Evolutionary conservation across 164 flowering plant genomes (phyloP), one percentile per base, ranked within the genome.

Genomic region (Stephania yunnanensis): DNA sequence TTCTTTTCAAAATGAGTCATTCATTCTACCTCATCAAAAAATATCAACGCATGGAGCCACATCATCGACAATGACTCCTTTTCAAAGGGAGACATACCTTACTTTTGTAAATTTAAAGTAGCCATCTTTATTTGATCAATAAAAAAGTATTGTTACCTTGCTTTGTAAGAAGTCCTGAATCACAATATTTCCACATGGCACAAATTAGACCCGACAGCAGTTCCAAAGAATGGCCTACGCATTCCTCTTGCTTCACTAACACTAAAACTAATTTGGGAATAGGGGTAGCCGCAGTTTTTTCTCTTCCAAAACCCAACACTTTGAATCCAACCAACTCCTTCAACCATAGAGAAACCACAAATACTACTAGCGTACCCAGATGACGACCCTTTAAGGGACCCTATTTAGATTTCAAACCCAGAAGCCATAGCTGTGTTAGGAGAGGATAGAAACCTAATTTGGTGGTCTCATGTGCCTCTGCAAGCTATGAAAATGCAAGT

Each of bases 381-480:
- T 86, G 87, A 68, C 75, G 84, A 44, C 74, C 82, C 25, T 78
- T 85, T 71, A 87, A 86, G 82, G 82, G 84, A 55, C 68, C 80
- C 15, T 82, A 78, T 71, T 75, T 83, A 52, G 82, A 82, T 20
- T 36, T 75, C 66, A 82, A 80, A 78, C 79, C 85, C 78, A 80
- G 71, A 61, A 83, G 70, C 77, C 79, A 66, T 58, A 6, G 65
- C 22, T 12, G 61, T 4, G 19, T 53, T 53, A 58, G 53, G 74
- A 83, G 74, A 68, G 82, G 80, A 80, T 77, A 81, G 71, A 46
- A 36, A 70, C 22, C 72, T 46, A 83, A 66, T 69, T 84, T 83
- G 78, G 91, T 87, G 69, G 89, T 87, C 42, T 36, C 42, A 36
- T 36, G 42, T 77, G 89, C 90, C 81, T 84, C 93, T 50, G 78